These are phyloP conservation scores for Flagelloscypha sp. DNA, from an alignment of 768 basidiomycete species.

Conservation along the genomic window DNA sequence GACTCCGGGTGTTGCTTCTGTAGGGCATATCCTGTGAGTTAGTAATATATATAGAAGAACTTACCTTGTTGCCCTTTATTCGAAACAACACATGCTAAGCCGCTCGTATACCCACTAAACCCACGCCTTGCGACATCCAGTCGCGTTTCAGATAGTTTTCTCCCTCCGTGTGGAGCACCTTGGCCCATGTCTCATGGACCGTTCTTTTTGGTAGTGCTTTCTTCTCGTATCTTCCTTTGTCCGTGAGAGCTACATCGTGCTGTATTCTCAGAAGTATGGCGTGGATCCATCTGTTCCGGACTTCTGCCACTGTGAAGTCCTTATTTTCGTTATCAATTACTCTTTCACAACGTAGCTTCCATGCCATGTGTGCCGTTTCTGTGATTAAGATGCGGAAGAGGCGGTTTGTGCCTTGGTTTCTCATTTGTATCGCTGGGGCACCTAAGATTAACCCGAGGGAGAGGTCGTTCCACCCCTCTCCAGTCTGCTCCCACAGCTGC, in stretches of 20 bases:
- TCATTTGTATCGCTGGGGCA: not conserved
- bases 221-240: conserved; percentile 8
- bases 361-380: conserved; percentile 6
- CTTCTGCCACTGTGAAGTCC: conserved; percentile 2
- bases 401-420: conserved; percentile 1
- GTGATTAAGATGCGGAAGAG: conserved; percentile 6
- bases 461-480: conserved; percentile 2
- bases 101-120: conserved; percentile 14
- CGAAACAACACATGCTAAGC: too few species aligned
- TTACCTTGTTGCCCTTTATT: not conserved
- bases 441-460: conserved; percentile 6
- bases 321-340: conserved; percentile 3
- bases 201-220: conserved; percentile 3
- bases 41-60: not conserved
- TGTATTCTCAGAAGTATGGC: conserved; percentile 1
- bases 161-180: conserved; percentile 2
- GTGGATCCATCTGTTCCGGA: conserved; percentile 1
- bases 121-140: conserved; percentile 9
- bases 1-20: not conserved
- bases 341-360: conserved; percentile 5
- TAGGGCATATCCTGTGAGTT: not conserved
- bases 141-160: conserved; percentile 6
- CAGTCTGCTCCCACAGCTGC: conserved; percentile 3
- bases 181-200: conserved; percentile 9
- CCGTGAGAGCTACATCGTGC: too few species aligned